Conservation (phyloP, 2,329 filamentous ascomycete genomes). For the Trichophyton simii region DNA sequence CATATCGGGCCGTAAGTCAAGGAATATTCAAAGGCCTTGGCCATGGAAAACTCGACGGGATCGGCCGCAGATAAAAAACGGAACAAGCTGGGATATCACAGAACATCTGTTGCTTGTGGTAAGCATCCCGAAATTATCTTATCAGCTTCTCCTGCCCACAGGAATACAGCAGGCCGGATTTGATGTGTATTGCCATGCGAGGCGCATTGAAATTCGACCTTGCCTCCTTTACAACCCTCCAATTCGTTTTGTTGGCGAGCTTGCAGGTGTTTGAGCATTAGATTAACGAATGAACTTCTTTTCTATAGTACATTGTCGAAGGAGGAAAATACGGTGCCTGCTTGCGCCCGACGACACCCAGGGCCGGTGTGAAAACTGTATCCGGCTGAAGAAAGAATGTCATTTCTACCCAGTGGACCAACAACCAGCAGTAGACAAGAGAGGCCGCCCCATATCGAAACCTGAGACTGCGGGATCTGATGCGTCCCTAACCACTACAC, state of each 20-base stretch:
- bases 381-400: constrained; percentile 86
- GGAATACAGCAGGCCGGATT: neutral
- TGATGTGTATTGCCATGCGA: no score
- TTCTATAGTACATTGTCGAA: constrained; percentile 66
- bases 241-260: neutral
- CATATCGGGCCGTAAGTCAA: constrained; percentile 24
- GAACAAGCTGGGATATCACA: constrained; percentile 91
- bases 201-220: no score
- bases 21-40: constrained; percentile 21
- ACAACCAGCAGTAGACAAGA: constrained; percentile 43
- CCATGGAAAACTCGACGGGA: constrained; percentile 25
- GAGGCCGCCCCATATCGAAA: constrained; percentile 34
- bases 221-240: neutral
- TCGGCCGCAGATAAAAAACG: constrained; percentile 52
- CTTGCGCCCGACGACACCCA: constrained; percentile 59
- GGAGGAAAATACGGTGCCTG: constrained; percentile 86
- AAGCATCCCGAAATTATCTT: constrained; percentile 35
- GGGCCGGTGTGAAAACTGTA: constrained; percentile 80
- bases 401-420: constrained; percentile 85
- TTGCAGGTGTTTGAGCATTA: neutral
- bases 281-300: neutral
- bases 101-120: constrained; percentile 93
- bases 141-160: neutral
- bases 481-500: constrained; percentile 40
- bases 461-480: constrained; percentile 33